Percentiles rank a stretch among this genome's conserved stretches.
phyloP scores from a whole-genome alignment of 768 basidiomycete species.

The Russula olivacea region DNA sequence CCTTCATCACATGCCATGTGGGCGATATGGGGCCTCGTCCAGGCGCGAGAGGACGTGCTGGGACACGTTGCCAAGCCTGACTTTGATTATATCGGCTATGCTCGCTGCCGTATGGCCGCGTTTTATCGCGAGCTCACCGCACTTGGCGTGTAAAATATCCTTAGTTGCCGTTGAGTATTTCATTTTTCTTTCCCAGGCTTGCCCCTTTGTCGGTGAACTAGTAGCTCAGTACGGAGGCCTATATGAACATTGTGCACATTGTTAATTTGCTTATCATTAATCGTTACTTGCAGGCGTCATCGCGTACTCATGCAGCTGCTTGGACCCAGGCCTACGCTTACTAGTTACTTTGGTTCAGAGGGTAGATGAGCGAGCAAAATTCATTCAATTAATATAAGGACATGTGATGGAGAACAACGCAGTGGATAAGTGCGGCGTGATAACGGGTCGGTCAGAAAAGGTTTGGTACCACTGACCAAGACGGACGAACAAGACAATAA shows the following conservation, averaged over 20 bases:
- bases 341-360: neutral
- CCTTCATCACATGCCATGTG: conserved; percentile 89
- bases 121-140: conserved; percentile 53
- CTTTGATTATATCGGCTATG: conserved; percentile 88
- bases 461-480: conserved; percentile 27
- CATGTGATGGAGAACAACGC: conserved; percentile 27
- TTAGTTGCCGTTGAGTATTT: neutral
- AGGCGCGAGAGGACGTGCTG: conserved; percentile 72
- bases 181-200: neutral
- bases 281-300: too few relatives aligned
- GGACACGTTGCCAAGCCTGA: conserved; percentile 55
- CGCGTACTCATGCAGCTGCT: neutral
- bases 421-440: conserved; percentile 22
- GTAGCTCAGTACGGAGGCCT: neutral
- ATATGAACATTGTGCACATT: neutral
- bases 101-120: conserved; percentile 56
- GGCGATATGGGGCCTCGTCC: conserved; percentile 92
- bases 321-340: too few relatives aligned
- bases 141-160: conserved; percentile 35
- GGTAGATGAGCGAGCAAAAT: conserved; percentile 1
- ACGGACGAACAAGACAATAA: conserved; percentile 32
- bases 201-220: neutral
- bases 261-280: neutral
- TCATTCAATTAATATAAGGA: conserved; percentile 33
- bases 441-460: conserved; percentile 20